phyloP scores from a whole-genome alignment of 257 asterid genomes.

The Solanum virginianum region DNA sequence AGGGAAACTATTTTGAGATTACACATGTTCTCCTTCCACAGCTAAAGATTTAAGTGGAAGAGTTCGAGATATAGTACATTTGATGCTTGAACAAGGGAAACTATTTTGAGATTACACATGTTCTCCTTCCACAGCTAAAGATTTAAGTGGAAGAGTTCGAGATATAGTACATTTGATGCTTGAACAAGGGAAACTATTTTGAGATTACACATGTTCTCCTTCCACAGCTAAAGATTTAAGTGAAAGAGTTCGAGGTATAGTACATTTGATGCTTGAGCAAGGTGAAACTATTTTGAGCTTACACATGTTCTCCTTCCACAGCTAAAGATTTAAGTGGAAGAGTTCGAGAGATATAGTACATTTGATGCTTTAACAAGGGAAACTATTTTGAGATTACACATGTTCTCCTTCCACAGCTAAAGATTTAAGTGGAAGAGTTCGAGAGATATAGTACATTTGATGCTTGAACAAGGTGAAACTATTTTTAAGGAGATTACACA shows the following conservation, averaged over 20 bases:
- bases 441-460: background rate
- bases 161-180: background rate
- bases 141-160: background rate
- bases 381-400: background rate
- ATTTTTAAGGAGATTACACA: background rate
- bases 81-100: background rate
- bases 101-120: background rate
- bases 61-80: background rate
- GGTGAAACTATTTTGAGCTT: background rate
- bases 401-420: too few species aligned
- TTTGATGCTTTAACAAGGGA: background rate
- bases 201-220: too few species aligned
- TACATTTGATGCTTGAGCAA: background rate
- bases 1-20: background rate
- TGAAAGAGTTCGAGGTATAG: background rate
- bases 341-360: background rate
- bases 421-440: background rate
- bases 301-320: too few species aligned
- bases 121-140: too few species aligned
- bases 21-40: too few species aligned
- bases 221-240: too few species aligned
- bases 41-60: background rate
- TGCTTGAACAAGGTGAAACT: background rate
- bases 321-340: background rate
- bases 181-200: background rate